Evolutionary conservation across 306 rosid genomes (phyloP).

Genomic region (Acacia crassicarpa): DNA sequence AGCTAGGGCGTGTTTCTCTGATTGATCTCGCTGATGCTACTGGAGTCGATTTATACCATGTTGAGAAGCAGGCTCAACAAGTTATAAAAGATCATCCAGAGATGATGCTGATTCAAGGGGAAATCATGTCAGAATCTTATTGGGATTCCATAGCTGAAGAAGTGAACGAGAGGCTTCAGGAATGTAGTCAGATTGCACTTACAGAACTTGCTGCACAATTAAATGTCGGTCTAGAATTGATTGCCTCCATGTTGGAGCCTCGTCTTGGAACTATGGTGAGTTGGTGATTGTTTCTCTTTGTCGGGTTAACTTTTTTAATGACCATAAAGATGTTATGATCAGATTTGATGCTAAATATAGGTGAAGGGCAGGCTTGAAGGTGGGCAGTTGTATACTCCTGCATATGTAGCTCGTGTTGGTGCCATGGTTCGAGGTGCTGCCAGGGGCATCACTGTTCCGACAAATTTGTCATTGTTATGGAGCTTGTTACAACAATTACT

Average conservation of each 20-base stretch:
- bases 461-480: constrained; percentile 76
- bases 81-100: constrained; percentile 56
- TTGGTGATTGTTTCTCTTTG: constrained; percentile 11
- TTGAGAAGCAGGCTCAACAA: constrained; percentile 77
- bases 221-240: constrained; percentile 78
- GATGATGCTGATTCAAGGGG: constrained; percentile 85
- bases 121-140: constrained; percentile 73
- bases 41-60: constrained; percentile 87
- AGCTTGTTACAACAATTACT: constrained; percentile 77
- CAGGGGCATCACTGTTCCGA: constrained; percentile 78
- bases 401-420: constrained; percentile 86
- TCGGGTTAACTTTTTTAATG: constrained; percentile 23
- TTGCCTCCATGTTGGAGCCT: constrained; percentile 77
- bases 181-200: constrained; percentile 87
- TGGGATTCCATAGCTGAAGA: constrained; percentile 94
- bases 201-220: constrained; percentile 88
- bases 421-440: constrained; percentile 98
- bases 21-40: constrained; percentile 82
- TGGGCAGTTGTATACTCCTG: constrained; percentile 95
- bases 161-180: constrained; percentile 93
- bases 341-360: constrained; percentile 42
- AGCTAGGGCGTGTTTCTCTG: constrained; percentile 74
- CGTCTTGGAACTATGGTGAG: constrained; percentile 84
- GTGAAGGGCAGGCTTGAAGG: constrained; percentile 99
- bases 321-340: constrained; percentile 5